phyloP scores from a whole-genome alignment of 306 rosid genomes.

The Mucuna pruriens region DNA sequence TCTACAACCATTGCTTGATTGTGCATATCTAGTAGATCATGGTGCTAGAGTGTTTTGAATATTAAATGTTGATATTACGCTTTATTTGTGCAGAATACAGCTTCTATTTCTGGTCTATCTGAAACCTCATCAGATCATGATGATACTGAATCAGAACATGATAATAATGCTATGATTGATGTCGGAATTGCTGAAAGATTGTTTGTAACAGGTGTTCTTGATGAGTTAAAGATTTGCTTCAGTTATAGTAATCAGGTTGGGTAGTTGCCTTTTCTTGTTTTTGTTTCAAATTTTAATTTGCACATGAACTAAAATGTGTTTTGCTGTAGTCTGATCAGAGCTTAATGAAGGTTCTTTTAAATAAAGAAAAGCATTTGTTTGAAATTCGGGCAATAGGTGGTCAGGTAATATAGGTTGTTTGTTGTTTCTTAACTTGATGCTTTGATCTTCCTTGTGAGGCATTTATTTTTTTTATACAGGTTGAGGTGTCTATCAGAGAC shows the following conservation, averaged over 20 bases:
- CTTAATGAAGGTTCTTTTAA: slow-evolving; percentile 78
- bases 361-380: slow-evolving; percentile 75
- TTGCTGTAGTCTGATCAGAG: slow-evolving; percentile 66
- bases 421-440: slow-evolving; percentile 12
- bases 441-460: slow-evolving; percentile 39
- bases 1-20: slow-evolving; percentile 8
- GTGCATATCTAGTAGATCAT: slow-evolving; percentile 16
- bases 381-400: slow-evolving; percentile 99
- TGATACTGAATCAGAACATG: slow-evolving; percentile 62
- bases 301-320: slow-evolving; percentile 37
- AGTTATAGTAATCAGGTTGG: slow-evolving; percentile 81
- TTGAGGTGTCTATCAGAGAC: slow-evolving; percentile 80
- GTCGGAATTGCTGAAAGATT: slow-evolving; percentile 59
- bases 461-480: slow-evolving; percentile 60
- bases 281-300: slow-evolving; percentile 34
- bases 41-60: slow-evolving; percentile 3
- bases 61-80: slow-evolving; percentile 1
- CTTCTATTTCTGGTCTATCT: slow-evolving; percentile 78
- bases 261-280: slow-evolving; percentile 23
- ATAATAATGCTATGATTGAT: slow-evolving; percentile 48
- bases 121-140: slow-evolving; percentile 85
- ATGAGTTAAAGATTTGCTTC: slow-evolving; percentile 89
- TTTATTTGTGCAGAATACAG: slow-evolving; percentile 70
- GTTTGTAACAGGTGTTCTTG: slow-evolving; percentile 92
- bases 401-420: slow-evolving; percentile 59